Evolutionary conservation across 352 stramenopile genomes (phyloP).

Genomic region (Globisporangium lucens): DNA sequence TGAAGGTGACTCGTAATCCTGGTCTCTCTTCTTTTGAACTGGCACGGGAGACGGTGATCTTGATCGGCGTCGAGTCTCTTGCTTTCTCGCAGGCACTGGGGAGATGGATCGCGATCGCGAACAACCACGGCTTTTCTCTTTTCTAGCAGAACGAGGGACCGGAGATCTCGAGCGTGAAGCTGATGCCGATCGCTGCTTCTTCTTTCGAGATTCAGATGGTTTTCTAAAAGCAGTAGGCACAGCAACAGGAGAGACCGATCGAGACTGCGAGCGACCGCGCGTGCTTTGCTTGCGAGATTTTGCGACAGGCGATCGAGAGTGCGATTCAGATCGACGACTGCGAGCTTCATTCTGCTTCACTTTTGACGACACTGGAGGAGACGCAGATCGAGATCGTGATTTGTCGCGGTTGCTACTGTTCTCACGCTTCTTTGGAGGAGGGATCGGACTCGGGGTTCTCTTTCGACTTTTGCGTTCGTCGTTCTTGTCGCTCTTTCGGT

Average conservation of each 20-base stretch:
- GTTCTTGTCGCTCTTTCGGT: constrained; percentile 16
- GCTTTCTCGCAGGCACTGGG: not conserved
- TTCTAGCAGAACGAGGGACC: not conserved
- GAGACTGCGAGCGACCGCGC: constrained; percentile 4
- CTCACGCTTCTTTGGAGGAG: constrained; percentile 20
- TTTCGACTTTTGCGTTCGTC: constrained; percentile 2
- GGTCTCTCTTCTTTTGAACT: not conserved
- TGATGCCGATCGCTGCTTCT: not conserved
- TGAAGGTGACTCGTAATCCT: not conserved
- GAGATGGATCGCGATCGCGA: not conserved
- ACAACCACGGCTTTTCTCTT: not conserved
- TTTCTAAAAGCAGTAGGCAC: not conserved
- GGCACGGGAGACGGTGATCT: not conserved
- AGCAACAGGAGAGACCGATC: constrained; percentile 5
- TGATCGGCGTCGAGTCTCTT: constrained; percentile 2
- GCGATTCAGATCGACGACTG: constrained; percentile 20
- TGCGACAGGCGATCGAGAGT: constrained; percentile 30
- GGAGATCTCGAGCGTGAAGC: constrained; percentile 10
- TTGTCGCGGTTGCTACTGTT: constrained; percentile 21
- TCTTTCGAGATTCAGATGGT: constrained; percentile 1
- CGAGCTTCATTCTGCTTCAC: constrained; percentile 21
- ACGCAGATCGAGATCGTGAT: constrained; percentile 29
- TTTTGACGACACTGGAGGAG: constrained; percentile 4
- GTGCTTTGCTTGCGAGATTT: constrained; percentile 18
- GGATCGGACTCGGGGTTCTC: not conserved